Evolutionary conservation across 768 basidiomycete species (phyloP).

Genomic region (Suillus plorans): DNA sequence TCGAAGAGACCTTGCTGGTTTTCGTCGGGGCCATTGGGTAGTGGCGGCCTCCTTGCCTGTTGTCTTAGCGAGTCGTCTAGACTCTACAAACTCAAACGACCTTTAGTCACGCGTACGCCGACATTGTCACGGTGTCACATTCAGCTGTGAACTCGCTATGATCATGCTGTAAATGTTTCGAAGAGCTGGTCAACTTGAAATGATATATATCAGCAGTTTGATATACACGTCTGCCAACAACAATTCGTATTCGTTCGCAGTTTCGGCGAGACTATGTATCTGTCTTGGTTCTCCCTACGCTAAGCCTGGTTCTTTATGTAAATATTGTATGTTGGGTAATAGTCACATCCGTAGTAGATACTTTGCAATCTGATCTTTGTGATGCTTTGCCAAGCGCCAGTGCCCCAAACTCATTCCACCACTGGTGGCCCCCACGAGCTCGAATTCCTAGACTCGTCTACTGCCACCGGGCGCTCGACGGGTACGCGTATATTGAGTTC

Average conservation of each 20-base stretch:
- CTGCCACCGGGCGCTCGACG: not conserved
- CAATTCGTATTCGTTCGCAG: conserved; percentile 15
- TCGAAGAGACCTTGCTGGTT: conserved; percentile 3
- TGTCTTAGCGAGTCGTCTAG: not conserved
- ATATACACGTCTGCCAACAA: conserved; percentile 13
- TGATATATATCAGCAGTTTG: too few species aligned
- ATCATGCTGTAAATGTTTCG: too few species aligned
- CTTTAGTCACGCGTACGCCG: not conserved
- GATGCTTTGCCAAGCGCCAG: not conserved
- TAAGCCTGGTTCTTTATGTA: not conserved
- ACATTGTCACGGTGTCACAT: not conserved
- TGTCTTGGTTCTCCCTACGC: too few species aligned
- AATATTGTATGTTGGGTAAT: not conserved
- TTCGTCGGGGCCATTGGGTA: not conserved
- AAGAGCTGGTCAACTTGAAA: too few species aligned
- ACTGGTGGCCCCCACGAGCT: too few species aligned
- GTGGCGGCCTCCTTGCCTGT: not conserved
- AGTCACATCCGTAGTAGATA: not conserved
- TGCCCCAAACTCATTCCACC: not conserved
- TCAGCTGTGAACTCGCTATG: too few species aligned
- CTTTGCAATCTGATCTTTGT: not conserved
- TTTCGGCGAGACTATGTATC: conserved; percentile 8
- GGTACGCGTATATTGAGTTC: not conserved
- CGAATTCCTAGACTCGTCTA: not conserved
- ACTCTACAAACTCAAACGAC: not conserved